Percentiles rank a stretch among this genome's conserved stretches.
phyloP scores from a whole-genome alignment of 164 flowering plant genomes.

The Saururus chinensis region DNA sequence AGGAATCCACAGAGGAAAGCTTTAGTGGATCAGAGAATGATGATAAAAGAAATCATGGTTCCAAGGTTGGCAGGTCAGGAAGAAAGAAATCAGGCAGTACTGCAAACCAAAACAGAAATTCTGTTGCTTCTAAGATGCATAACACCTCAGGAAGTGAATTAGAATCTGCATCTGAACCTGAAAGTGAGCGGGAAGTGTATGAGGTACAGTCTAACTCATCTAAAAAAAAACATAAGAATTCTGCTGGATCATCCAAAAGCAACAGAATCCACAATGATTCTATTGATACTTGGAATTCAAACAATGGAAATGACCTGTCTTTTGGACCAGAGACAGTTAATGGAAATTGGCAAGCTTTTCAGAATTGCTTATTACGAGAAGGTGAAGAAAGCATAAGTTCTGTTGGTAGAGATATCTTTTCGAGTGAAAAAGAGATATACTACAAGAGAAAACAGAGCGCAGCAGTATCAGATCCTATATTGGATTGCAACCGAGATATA shows the following conservation, averaged over 20 bases:
- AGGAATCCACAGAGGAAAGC: conserved; percentile 31
- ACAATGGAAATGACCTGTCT: conserved; percentile 18
- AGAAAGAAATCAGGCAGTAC: conserved; percentile 56
- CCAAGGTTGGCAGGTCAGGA: conserved; percentile 37
- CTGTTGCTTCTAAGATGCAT: conserved; percentile 50
- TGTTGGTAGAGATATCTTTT: conserved; percentile 33
- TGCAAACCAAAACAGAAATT: conserved; percentile 74
- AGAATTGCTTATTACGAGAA: conserved; percentile 53
- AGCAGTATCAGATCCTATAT: conserved; percentile 33
- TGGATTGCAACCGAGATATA: conserved; percentile 20
- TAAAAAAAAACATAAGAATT: conserved; percentile 23
- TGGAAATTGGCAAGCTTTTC: conserved; percentile 90
- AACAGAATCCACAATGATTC: conserved; percentile 19
- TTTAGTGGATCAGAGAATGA: conserved; percentile 29
- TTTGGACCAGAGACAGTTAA: conserved; percentile 33
- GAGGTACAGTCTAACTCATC: conserved; percentile 5
- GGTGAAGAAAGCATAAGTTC: conserved; percentile 24
- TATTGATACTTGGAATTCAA: conserved; percentile 15
- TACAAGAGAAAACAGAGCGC: conserved; percentile 28
- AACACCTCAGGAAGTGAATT: conserved; percentile 39
- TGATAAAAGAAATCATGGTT: conserved; percentile 20
- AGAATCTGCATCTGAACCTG: conserved; percentile 41
- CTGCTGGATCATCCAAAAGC: conserved; percentile 25
- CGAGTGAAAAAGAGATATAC: conserved; percentile 41
- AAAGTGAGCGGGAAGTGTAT: conserved; percentile 25